Conservation (phyloP, 108 stramenopile genomes). For the Nitzschia sp. region DNA sequence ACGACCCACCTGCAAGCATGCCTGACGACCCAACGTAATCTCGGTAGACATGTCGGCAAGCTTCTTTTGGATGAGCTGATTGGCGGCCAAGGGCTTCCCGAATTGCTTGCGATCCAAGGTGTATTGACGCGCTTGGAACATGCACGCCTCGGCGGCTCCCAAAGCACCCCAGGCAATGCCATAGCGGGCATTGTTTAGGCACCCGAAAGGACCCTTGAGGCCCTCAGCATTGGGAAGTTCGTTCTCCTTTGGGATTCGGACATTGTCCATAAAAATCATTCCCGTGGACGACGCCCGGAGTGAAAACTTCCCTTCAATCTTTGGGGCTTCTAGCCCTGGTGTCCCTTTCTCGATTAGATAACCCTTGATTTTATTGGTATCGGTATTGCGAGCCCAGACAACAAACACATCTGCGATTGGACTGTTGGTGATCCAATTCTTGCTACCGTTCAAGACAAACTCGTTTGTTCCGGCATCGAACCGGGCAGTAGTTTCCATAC, state of each 20-base stretch:
- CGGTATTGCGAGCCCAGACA: slow-evolving; percentile 74
- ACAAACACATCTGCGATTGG: slow-evolving; percentile 94
- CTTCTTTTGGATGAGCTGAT: slow-evolving; percentile 94
- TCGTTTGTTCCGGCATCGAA: slow-evolving; percentile 77
- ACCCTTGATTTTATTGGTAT: slow-evolving; percentile 68
- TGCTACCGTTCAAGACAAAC: slow-evolving; percentile 88
- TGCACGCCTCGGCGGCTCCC: slow-evolving; percentile 93
- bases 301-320: slow-evolving; percentile 90
- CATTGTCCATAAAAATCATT: slow-evolving; percentile 92
- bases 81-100: slow-evolving; percentile 90
- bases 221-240: slow-evolving; percentile 56
- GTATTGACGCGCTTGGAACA: slow-evolving; percentile 83
- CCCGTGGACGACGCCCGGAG: slow-evolving; percentile 88
- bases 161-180: slow-evolving; percentile 94
- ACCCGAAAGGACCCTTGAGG: slow-evolving; percentile 87
- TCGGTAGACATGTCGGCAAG: slow-evolving; percentile 93
- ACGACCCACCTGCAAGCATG: slow-evolving; percentile 82
- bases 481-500: slow-evolving; percentile 84
- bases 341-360: slow-evolving; percentile 87
- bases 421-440: slow-evolving; percentile 97
- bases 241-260: slow-evolving; percentile 66
- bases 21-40: slow-evolving; percentile 65
- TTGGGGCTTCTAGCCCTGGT: slow-evolving; percentile 75
- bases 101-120: slow-evolving; percentile 87
- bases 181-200: slow-evolving; percentile 94